These are phyloP conservation scores for Fraxinus floribunda DNA, from an alignment of 305 asterid species.

Conservation along the genomic window DNA sequence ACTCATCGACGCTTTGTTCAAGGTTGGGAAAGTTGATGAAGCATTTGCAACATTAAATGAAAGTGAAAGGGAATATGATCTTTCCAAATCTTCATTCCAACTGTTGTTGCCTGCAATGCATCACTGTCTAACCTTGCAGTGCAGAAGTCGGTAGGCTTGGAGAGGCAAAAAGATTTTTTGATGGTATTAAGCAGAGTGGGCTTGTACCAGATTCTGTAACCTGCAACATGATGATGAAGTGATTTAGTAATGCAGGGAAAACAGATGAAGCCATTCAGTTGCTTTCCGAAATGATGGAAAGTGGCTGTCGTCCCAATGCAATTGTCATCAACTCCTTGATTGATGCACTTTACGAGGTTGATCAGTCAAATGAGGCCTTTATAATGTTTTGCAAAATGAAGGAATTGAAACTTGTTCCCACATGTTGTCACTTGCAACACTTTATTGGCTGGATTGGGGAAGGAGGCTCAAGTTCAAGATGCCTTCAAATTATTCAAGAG, in stretches of 20 bases:
- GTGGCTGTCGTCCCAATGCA: constrained; percentile 67
- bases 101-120: constrained; percentile 77
- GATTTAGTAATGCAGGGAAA: constrained; percentile 69
- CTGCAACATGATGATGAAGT: constrained; percentile 93
- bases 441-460: constrained; percentile 76
- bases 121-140: constrained; percentile 56
- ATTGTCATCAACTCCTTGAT: constrained; percentile 78
- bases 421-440: constrained; percentile 94
- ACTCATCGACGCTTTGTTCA: constrained; percentile 75
- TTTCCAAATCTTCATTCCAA: constrained; percentile 79
- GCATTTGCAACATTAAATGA: constrained; percentile 61
- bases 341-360: constrained; percentile 82
- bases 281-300: constrained; percentile 63
- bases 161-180: constrained; percentile 69
- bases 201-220: constrained; percentile 81
- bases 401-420: constrained; percentile 70
- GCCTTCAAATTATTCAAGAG: constrained; percentile 61
- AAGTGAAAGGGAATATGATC: constrained; percentile 49
- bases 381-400: constrained; percentile 64
- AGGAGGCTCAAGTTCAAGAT: constrained; percentile 72
- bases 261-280: constrained; percentile 71
- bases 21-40: constrained; percentile 60
- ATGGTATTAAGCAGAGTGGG: constrained; percentile 69
- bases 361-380: constrained; percentile 80
- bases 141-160: constrained; percentile 69